Conservation (phyloP, 164 flowering plant genomes). For the Tinospora cordifolia region DNA sequence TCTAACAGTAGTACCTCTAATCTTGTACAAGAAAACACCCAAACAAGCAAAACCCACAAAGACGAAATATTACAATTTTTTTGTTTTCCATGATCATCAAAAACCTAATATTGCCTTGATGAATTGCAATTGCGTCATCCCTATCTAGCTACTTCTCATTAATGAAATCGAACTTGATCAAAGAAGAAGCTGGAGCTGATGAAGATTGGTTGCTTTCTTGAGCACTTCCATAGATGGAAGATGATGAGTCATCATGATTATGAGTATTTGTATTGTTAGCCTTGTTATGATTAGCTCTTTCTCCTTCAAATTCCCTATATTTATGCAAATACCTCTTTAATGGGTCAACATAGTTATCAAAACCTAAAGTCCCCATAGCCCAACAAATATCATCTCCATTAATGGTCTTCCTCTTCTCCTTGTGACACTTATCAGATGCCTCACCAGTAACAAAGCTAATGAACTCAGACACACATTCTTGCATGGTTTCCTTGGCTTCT, state of each 20-base stretch:
- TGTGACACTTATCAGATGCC: slow-evolving; percentile 73
- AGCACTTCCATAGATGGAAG: slow-evolving; percentile 1
- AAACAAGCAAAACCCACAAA: background rate
- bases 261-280: slow-evolving; percentile 14
- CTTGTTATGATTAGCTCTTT: slow-evolving; percentile 36
- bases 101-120: background rate
- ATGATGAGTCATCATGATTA: slow-evolving; percentile 16
- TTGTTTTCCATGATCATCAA: background rate
- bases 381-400: slow-evolving; percentile 83
- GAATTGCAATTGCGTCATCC: background rate
- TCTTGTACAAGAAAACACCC: background rate
- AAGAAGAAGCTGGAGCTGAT: slow-evolving; percentile 5
- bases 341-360: slow-evolving; percentile 57
- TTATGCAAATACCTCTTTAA: slow-evolving; percentile 44
- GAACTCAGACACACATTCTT: slow-evolving; percentile 80
- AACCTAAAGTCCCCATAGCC: slow-evolving; percentile 62
- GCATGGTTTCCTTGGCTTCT: slow-evolving; percentile 70
- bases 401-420: slow-evolving; percentile 78
- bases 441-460: slow-evolving; percentile 70
- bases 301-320: slow-evolving; percentile 54
- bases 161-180: slow-evolving; percentile 19
- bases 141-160: slow-evolving; percentile 8
- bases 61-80: background rate
- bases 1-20: background rate
- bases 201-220: slow-evolving; percentile 8